These are phyloP conservation scores for Dryas alaskensis DNA, from an alignment of 306 rosid species.

Conservation along the genomic window DNA sequence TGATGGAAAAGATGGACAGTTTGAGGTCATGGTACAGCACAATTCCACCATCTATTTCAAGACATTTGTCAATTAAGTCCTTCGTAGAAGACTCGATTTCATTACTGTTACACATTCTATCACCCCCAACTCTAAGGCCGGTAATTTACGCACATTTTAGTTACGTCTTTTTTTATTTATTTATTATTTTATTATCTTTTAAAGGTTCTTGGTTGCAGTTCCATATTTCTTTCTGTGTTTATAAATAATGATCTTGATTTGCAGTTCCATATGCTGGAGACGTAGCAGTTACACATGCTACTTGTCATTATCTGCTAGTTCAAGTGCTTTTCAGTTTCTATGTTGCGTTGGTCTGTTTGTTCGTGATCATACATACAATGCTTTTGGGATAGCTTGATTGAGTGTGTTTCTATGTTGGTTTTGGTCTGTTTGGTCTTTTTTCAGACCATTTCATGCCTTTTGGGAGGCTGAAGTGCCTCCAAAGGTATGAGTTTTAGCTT, in stretches of 20 bases:
- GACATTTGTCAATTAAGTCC: constrained; percentile 66
- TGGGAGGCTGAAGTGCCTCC: too few species aligned
- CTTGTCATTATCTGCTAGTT: not conserved
- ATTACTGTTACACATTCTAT: constrained; percentile 70
- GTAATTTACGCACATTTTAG: constrained; percentile 43
- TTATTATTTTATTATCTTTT: not conserved
- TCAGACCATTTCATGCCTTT: too few species aligned
- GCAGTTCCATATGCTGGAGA: not conserved
- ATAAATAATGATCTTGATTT: not conserved
- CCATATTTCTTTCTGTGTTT: not conserved
- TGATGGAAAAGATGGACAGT: constrained; percentile 62
- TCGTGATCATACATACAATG: not conserved
- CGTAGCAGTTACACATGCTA: not conserved
- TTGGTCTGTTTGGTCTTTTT: too few species aligned
- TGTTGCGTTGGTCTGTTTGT: not conserved
- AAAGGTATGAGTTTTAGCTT: too few species aligned
- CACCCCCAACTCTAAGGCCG: constrained; percentile 80
- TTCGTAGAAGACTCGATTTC: constrained; percentile 82
- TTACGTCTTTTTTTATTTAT: not conserved
- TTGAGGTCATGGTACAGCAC: constrained; percentile 70
- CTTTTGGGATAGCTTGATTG: not conserved
- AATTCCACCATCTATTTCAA: constrained; percentile 66
- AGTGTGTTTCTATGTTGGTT: not conserved
- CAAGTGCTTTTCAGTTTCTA: not conserved
- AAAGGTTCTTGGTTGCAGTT: constrained; percentile 3